phyloP scores from a whole-genome alignment of 768 basidiomycete species.

The Auriscalpium microsporum region DNA sequence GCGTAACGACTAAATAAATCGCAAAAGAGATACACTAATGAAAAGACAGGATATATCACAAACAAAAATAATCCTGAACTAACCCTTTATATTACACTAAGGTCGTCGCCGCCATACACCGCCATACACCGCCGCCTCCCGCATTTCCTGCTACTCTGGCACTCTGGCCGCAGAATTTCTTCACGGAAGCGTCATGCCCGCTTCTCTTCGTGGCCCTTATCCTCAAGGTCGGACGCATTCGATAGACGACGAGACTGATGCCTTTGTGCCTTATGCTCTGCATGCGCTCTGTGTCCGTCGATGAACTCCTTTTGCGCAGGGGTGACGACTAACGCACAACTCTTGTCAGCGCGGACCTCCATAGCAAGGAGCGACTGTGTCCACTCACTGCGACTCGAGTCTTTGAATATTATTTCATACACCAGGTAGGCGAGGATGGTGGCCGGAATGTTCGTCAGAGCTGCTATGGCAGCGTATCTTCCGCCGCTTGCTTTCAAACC shows the following conservation, averaged over 20 bases:
- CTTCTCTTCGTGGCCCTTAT: neutral
- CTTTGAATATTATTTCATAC: constrained; percentile 16
- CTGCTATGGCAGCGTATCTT: constrained; percentile 18
- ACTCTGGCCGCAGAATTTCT: too few species aligned
- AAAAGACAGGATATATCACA: too few species aligned
- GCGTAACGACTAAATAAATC: too few species aligned
- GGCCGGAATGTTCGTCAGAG: constrained; percentile 19
- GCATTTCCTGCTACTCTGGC: too few species aligned
- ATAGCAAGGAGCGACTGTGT: neutral
- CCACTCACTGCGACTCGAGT: constrained; percentile 13
- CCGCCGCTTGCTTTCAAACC: constrained; percentile 16
- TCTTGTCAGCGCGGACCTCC: neutral
- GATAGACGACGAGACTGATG: neutral
- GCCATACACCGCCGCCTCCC: too few species aligned
- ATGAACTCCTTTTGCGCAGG: neutral
- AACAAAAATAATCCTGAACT: too few species aligned
- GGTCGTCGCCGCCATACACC: too few species aligned
- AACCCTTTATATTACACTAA: too few species aligned
- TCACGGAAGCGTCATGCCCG: neutral
- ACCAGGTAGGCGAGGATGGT: constrained; percentile 14
- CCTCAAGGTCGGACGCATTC: neutral
- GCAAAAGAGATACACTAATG: too few species aligned
- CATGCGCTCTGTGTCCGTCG: constrained; percentile 9
- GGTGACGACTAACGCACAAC: neutral
- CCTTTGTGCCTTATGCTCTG: neutral